A percentile compares a stretch with the other conserved stretches of the same genome.
Conservation (phyloP, 352 stramenopile genomes). For the Globisporangium radiosum region DNA sequence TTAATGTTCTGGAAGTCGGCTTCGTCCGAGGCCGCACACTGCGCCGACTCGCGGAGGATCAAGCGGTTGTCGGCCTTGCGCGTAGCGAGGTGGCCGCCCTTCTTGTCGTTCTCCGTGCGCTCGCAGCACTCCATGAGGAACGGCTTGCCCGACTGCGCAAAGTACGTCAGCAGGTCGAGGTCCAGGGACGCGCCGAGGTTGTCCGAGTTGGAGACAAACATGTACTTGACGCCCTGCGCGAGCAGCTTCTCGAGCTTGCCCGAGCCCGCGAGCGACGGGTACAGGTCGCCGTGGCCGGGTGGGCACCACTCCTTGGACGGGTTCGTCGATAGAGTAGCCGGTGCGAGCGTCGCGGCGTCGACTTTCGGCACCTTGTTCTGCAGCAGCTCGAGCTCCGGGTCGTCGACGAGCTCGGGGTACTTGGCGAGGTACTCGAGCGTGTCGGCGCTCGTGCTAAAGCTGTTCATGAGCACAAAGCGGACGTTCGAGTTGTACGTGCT, state of each 20-base stretch:
- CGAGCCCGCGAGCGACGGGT: constrained; percentile 77
- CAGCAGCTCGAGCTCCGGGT: constrained; percentile 96
- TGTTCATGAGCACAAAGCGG: constrained; percentile 89
- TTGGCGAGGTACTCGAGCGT: constrained; percentile 85
- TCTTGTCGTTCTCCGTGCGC: constrained; percentile 99
- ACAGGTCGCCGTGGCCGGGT: constrained; percentile 80
- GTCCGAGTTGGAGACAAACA: constrained; percentile 89
- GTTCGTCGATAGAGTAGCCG: constrained; percentile 52
- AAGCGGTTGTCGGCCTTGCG: constrained; percentile 91
- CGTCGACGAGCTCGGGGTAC: constrained; percentile 88
- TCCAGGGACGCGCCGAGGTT: constrained; percentile 81
- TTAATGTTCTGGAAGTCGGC: constrained; percentile 81
- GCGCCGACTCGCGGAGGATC: constrained; percentile 91
- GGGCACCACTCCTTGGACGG: constrained; percentile 84
- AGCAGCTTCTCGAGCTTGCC: constrained; percentile 85
- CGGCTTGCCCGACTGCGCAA: constrained; percentile 82
- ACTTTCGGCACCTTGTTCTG: constrained; percentile 98
- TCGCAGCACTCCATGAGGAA: constrained; percentile 96
- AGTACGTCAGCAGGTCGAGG: constrained; percentile 84
- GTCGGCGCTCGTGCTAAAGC: constrained; percentile 81
- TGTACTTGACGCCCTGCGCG: constrained; percentile 83
- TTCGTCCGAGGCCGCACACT: constrained; percentile 83
- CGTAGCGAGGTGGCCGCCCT: constrained; percentile 94
- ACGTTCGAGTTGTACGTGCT: constrained; percentile 90
- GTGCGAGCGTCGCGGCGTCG: constrained; percentile 78